These are phyloP conservation scores for Steccherinum ochraceum DNA, from an alignment of 768 basidiomycete species.

Conservation along the genomic window DNA sequence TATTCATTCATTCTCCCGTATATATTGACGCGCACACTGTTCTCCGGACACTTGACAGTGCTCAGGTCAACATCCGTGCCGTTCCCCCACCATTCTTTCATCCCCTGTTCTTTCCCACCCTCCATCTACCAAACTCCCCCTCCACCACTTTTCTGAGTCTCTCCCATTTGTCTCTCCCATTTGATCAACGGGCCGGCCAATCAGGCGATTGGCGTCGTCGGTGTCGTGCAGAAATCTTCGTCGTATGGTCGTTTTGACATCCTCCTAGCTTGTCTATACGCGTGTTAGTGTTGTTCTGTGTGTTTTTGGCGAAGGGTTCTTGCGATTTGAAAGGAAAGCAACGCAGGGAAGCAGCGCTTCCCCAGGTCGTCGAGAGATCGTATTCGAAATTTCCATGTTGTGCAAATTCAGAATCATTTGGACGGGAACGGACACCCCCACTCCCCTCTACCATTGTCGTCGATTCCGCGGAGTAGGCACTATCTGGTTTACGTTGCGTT, in stretches of 20 bases:
- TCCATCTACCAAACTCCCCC: background rate
- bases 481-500: constrained; percentile 19
- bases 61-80: background rate
- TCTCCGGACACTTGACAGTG: background rate
- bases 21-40: background rate
- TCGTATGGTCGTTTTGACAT: background rate
- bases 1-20: constrained; percentile 1
- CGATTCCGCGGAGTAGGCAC: constrained; percentile 2
- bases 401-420: background rate
- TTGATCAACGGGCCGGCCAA: background rate
- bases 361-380: constrained; percentile 20
- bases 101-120: background rate
- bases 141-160: background rate
- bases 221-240: constrained; percentile 3
- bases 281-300: constrained; percentile 12
- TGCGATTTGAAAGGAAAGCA: constrained; percentile 21
- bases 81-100: background rate
- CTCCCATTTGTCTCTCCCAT: background rate
- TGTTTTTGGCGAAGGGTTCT: constrained; percentile 20
- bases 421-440: background rate
- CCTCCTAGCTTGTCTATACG: constrained; percentile 6
- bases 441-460: constrained; percentile 1
- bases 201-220: background rate
- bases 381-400: background rate
- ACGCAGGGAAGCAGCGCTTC: constrained; percentile 35